phyloP scores from a whole-genome alignment of 805 yeast genomes.

The Yarrowia yakushimensis region DNA sequence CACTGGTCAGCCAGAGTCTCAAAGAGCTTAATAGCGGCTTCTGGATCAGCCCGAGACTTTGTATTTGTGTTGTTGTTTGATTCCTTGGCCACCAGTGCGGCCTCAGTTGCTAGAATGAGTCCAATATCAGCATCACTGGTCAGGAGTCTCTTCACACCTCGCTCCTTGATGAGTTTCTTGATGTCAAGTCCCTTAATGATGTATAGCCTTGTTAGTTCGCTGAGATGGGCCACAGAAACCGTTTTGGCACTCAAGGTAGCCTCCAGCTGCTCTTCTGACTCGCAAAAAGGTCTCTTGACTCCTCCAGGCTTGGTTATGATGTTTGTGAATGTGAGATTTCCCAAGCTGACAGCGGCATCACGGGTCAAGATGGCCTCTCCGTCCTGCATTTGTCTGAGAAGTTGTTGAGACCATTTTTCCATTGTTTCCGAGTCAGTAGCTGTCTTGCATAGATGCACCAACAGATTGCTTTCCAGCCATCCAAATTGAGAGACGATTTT shows the following conservation, averaged over 20 bases:
- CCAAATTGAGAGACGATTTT: not conserved
- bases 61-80: not conserved
- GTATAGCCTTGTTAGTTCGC: not conserved
- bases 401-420: not conserved
- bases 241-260: not conserved
- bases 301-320: slow-evolving; percentile 16
- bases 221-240: not conserved
- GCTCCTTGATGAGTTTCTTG: not conserved
- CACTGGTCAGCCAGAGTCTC: not conserved
- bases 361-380: not conserved
- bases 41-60: not conserved
- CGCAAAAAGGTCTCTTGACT: slow-evolving; percentile 1
- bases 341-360: not conserved
- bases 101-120: slow-evolving; percentile 6
- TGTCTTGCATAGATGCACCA: slow-evolving; percentile 1
- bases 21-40: not conserved
- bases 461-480: slow-evolving; percentile 9
- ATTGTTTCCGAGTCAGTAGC: not conserved
- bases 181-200: not conserved
- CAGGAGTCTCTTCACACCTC: not conserved
- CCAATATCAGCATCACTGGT: not conserved
- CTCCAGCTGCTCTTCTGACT: slow-evolving; percentile 1
- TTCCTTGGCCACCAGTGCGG: not conserved
- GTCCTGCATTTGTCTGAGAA: not conserved
- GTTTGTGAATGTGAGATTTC: slow-evolving; percentile 9